Evolutionary conservation across 345 rosid species (phyloP).

Genomic region (Citrus hindsii): DNA sequence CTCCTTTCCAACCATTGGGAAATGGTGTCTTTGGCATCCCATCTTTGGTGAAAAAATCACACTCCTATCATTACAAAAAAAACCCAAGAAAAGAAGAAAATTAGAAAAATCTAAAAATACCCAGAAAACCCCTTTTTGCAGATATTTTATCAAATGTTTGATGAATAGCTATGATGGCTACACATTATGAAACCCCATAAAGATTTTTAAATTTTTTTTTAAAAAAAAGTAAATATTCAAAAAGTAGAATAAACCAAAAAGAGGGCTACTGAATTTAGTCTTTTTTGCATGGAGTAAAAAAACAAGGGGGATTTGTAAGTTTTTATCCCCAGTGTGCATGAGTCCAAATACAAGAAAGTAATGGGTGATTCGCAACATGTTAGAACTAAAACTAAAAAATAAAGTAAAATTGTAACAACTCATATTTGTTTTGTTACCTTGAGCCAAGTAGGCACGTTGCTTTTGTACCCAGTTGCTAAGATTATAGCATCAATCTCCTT

Average conservation of each 20-base stretch:
- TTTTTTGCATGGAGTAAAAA: constrained; percentile 35
- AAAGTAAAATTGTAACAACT: neutral
- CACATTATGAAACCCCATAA: neutral
- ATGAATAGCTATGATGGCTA: constrained; percentile 6
- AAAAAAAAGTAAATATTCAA: neutral
- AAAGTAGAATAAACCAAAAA: constrained; percentile 20
- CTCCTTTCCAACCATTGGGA: constrained; percentile 87
- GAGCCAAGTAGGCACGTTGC: constrained; percentile 93
- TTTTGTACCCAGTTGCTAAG: constrained; percentile 88
- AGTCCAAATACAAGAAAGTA: constrained; percentile 38
- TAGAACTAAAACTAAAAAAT: constrained; percentile 31
- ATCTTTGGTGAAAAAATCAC: constrained; percentile 65
- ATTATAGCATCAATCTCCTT: constrained; percentile 69
- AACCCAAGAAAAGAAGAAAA: neutral
- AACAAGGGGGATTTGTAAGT: constrained; percentile 27
- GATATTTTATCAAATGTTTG: neutral
- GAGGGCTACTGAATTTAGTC: constrained; percentile 25
- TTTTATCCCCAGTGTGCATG: constrained; percentile 26
- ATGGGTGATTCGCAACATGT: constrained; percentile 37
- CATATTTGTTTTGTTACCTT: constrained; percentile 40
- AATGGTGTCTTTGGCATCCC: constrained; percentile 81
- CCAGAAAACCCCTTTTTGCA: neutral
- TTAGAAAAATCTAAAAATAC: neutral
- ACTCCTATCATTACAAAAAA: constrained; percentile 31
- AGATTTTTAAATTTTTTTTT: neutral